Evolutionary conservation across 2,329 filamentous ascomycete species (phyloP).

Genomic region (Diaporthe nobilis): DNA sequence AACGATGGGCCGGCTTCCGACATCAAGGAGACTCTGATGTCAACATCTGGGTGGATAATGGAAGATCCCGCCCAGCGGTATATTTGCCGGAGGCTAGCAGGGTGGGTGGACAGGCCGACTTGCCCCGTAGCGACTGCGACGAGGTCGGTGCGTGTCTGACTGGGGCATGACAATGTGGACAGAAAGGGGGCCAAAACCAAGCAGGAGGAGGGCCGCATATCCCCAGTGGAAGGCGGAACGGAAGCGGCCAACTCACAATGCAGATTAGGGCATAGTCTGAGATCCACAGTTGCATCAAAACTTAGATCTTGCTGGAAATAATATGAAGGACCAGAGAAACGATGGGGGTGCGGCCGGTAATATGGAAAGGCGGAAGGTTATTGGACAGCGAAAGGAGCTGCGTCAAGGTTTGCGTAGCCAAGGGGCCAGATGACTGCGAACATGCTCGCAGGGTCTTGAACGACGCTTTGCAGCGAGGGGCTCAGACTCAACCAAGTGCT

Average conservation of each 20-base stretch:
- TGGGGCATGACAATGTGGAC: not conserved
- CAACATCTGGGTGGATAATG: not conserved
- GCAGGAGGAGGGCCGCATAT: not conserved
- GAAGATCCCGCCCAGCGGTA: not conserved
- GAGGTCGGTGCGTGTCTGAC: constrained; percentile 14
- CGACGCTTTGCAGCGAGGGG: not conserved
- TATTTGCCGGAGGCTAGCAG: constrained; percentile 25
- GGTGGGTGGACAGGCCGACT: not conserved
- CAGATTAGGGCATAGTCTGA: constrained; percentile 11
- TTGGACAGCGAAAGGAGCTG: not conserved
- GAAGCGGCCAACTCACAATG: not conserved
- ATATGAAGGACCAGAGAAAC: constrained; percentile 19
- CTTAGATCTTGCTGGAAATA: not conserved
- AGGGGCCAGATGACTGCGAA: not conserved
- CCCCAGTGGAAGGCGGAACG: not conserved
- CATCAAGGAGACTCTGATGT: not conserved
- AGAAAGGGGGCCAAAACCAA: not conserved
- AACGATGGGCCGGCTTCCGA: constrained; percentile 37
- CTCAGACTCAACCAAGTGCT: not conserved
- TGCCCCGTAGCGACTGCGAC: not conserved
- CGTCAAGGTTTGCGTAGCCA: constrained; percentile 11
- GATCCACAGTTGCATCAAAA: constrained; percentile 25
- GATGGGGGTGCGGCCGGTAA: constrained; percentile 12
- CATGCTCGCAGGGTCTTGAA: not conserved
- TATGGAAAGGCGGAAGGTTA: not conserved